Evolutionary conservation across 495 filamentous ascomycete genomes (phyloP).

Genomic region (Penicillium coprophilum): DNA sequence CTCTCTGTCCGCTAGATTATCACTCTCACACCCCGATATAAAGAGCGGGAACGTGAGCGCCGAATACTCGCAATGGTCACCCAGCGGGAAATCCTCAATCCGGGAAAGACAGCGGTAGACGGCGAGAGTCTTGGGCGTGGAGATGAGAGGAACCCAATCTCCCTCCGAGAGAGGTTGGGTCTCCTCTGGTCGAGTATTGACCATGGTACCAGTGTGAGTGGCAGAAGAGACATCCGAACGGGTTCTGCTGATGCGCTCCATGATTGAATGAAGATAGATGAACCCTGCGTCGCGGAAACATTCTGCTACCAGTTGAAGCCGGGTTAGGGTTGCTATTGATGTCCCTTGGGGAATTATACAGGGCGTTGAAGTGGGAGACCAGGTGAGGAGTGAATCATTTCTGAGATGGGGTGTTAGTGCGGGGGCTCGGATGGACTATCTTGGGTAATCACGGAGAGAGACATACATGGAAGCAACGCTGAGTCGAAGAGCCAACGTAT

Average conservation of each 20-base stretch:
- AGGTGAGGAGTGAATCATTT: conserved; percentile 38
- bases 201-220: background rate
- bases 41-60: conserved; percentile 48
- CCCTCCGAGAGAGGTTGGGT: background rate
- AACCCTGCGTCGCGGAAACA: conserved; percentile 47
- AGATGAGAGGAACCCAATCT: conserved; percentile 24
- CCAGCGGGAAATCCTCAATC: conserved; percentile 32
- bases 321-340: conserved; percentile 29
- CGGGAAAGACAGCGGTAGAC: conserved; percentile 32
- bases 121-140: conserved; percentile 32
- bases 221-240: background rate
- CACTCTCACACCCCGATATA: conserved; percentile 41
- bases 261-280: conserved; percentile 43
- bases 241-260: conserved; percentile 31
- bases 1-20: conserved; percentile 24
- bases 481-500: conserved; percentile 27
- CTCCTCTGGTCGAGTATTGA: background rate
- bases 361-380: conserved; percentile 33
- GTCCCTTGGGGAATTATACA: conserved; percentile 40
- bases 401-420: conserved; percentile 17
- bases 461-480: conserved; percentile 40
- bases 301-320: conserved; percentile 46
- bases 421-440: background rate
- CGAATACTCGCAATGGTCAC: conserved; percentile 45
- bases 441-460: background rate